These are phyloP conservation scores for Moesziomyces sp. DNA, from an alignment of 1,284 basidiomycete species.

Conservation along the genomic window DNA sequence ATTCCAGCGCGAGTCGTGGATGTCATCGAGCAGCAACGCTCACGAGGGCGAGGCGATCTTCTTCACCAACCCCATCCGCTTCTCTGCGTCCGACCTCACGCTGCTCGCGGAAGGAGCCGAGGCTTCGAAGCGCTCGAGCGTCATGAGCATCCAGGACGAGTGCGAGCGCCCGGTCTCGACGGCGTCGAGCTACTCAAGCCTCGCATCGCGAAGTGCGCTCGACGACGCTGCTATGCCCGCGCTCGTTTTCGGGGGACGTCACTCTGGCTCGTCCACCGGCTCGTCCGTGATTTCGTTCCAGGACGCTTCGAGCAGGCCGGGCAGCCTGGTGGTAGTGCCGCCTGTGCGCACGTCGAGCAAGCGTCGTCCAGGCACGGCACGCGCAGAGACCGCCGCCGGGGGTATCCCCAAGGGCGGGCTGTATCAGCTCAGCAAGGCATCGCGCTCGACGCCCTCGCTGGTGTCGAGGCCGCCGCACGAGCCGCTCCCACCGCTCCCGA, in stretches of 20 bases:
- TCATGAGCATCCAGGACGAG: constrained; percentile 1
- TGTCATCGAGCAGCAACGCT: constrained; percentile 13
- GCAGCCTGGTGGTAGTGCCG: constrained; percentile 18
- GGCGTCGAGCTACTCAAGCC: constrained; percentile 12
- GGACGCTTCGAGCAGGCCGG: constrained; percentile 15
- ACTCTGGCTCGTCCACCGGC: constrained; percentile 16
- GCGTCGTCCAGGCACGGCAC: constrained; percentile 15
- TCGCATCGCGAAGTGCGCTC: constrained; percentile 3
- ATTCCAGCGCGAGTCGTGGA: constrained; percentile 33
- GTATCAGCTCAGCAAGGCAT: constrained; percentile 12
- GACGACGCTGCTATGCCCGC: constrained; percentile 9
- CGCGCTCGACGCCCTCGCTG: constrained; percentile 21
- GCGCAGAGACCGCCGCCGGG: not conserved
- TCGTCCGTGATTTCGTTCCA: constrained; percentile 11
- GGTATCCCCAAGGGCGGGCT: not conserved
- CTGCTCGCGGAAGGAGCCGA: constrained; percentile 13
- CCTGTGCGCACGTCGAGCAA: not conserved
- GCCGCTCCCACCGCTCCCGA: constrained; percentile 27
- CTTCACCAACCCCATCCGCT: constrained; percentile 17
- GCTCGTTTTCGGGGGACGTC: constrained; percentile 28
- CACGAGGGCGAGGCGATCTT: constrained; percentile 10
- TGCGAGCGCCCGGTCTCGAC: constrained; percentile 13
- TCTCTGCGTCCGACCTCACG: constrained; percentile 29
- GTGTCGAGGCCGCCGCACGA: constrained; percentile 19
- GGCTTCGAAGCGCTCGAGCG: constrained; percentile 9